Conservation (phyloP, 805 yeast genomes). For the Starmerella bombicola region DNA sequence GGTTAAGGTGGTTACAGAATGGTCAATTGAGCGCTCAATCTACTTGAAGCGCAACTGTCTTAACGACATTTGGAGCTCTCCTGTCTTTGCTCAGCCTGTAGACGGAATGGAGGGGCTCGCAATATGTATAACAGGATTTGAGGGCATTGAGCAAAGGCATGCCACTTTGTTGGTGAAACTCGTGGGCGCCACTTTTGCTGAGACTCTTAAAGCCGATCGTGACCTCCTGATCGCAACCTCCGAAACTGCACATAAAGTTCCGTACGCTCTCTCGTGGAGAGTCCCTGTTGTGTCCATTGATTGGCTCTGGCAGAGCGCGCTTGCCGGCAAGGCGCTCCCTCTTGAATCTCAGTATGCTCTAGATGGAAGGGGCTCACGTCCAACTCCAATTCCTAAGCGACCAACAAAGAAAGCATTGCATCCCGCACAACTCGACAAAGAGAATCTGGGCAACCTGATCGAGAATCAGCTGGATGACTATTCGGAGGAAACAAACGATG, state of each 20-base stretch:
- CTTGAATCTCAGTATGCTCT: slow-evolving; percentile 5
- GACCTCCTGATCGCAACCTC: slow-evolving; percentile 40
- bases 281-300: slow-evolving; percentile 30
- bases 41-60: slow-evolving; percentile 38
- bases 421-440: neutral
- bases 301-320: slow-evolving; percentile 32
- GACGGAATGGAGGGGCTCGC: slow-evolving; percentile 24
- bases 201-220: slow-evolving; percentile 38
- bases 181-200: slow-evolving; percentile 41
- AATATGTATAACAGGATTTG: slow-evolving; percentile 57
- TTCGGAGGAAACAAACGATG: slow-evolving; percentile 19
- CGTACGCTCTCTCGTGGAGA: slow-evolving; percentile 28
- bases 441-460: neutral
- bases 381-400: slow-evolving; percentile 2
- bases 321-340: slow-evolving; percentile 19
- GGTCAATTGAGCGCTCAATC: slow-evolving; percentile 66
- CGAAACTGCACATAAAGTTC: slow-evolving; percentile 24
- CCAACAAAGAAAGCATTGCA: neutral
- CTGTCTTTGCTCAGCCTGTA: slow-evolving; percentile 26
- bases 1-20: slow-evolving; percentile 49
- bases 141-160: slow-evolving; percentile 65
- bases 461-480: neutral
- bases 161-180: slow-evolving; percentile 46
- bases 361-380: slow-evolving; percentile 13
- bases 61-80: slow-evolving; percentile 50